Evolutionary conservation across 371 early-diverging fungal genomes (phyloP).

Genomic region (Nosema granulosis): DNA sequence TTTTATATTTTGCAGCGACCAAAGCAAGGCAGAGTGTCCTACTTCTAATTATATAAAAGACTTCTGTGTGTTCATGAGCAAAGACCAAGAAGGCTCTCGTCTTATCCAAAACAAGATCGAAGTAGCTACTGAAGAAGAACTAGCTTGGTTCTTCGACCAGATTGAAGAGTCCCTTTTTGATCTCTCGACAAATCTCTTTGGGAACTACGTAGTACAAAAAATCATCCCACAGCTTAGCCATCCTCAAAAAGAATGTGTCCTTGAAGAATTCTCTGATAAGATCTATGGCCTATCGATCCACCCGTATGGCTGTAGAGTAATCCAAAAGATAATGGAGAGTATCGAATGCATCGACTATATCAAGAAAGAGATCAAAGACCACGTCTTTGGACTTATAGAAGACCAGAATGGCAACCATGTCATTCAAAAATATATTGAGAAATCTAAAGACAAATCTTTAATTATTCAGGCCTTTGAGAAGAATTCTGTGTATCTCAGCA

Average conservation of each 20-base stretch:
- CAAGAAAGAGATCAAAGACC: constrained; percentile 81
- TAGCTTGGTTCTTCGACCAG: constrained; percentile 87
- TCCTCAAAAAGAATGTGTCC: constrained; percentile 45
- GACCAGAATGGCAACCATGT: constrained; percentile 99
- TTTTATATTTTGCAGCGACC: constrained; percentile 26
- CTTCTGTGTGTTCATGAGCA: constrained; percentile 70
- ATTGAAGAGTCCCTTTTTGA: constrained; percentile 82
- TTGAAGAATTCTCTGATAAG: constrained; percentile 83
- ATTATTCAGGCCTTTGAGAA: constrained; percentile 79
- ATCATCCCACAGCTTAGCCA: constrained; percentile 68
- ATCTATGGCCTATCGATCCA: constrained; percentile 85
- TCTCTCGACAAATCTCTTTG: constrained; percentile 97
- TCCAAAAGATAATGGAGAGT: constrained; percentile 95
- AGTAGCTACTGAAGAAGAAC: constrained; percentile 79
- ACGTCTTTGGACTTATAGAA: constrained; percentile 89
- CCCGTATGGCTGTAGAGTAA: constrained; percentile 99
- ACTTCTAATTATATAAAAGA: constrained; percentile 14
- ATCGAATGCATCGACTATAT: constrained; percentile 74
- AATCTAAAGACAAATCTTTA: constrained; percentile 42
- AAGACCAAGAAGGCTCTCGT: constrained; percentile 96
- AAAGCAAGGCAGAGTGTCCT: constrained; percentile 1
- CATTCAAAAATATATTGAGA: constrained; percentile 95
- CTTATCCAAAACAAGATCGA: constrained; percentile 98
- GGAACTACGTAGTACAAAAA: constrained; percentile 99
- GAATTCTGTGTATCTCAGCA: constrained; percentile 85